Percentiles rank a stretch among this genome's conserved stretches.
These are phyloP conservation scores for Yarrowia yakushimensis DNA, from an alignment of 805 yeast species.

Conservation along the genomic window DNA sequence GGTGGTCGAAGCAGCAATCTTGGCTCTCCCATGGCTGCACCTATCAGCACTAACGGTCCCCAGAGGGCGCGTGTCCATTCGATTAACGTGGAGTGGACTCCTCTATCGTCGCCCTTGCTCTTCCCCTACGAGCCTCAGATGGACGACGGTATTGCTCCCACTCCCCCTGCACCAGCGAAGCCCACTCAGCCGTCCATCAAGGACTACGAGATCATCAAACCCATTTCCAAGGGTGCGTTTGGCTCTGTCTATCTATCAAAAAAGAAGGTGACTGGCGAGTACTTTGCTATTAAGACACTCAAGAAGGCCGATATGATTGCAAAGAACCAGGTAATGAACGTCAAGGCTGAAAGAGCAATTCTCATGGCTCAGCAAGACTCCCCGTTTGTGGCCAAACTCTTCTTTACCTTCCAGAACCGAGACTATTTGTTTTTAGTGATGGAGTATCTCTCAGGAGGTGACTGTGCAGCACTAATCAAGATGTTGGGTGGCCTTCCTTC, in stretches of 20 bases:
- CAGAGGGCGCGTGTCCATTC: conserved; percentile 16
- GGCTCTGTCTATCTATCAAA: conserved; percentile 90
- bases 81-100: conserved; percentile 53
- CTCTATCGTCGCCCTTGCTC: conserved; percentile 57
- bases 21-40: conserved; percentile 15
- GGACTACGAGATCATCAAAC: conserved; percentile 87
- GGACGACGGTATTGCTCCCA: conserved; percentile 51
- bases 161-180: conserved; percentile 61
- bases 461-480: conserved; percentile 79
- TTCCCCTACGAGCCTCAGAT: conserved; percentile 44
- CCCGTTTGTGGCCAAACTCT: conserved; percentile 86
- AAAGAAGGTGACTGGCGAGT: conserved; percentile 83
- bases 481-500: conserved; percentile 79
- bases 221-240: conserved; percentile 95
- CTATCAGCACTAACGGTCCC: neutral
- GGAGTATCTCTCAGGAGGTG: conserved; percentile 97
- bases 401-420: conserved; percentile 81
- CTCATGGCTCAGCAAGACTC: conserved; percentile 95
- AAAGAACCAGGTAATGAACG: conserved; percentile 92
- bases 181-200: conserved; percentile 65
- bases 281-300: conserved; percentile 89
- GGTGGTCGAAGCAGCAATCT: conserved; percentile 10
- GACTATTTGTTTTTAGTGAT: conserved; percentile 87
- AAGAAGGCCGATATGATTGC: conserved; percentile 95
- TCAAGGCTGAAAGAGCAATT: conserved; percentile 93